Evolutionary conservation across 2,329 filamentous ascomycete genomes (phyloP).

Genomic region (Paracoccidioides brasiliensis): DNA sequence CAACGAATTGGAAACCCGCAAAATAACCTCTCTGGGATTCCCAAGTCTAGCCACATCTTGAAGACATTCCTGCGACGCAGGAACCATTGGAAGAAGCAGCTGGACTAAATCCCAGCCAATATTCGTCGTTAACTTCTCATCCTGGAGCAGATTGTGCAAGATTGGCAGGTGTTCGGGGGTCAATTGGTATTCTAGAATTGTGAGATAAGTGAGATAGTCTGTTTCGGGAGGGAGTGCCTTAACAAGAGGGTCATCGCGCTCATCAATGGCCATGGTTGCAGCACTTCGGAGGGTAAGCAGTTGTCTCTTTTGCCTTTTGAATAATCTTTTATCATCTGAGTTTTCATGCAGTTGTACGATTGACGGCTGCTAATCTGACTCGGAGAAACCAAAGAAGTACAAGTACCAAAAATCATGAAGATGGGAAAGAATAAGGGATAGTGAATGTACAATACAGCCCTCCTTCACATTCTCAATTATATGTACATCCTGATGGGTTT

Average conservation of each 20-base stretch:
- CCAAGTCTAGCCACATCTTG: conserved; percentile 49
- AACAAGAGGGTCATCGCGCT: conserved; percentile 36
- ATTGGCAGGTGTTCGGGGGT: conserved; percentile 44
- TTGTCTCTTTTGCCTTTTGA: background rate
- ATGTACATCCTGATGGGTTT: too few species aligned
- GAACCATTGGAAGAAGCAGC: conserved; percentile 46
- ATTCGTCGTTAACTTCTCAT: conserved; percentile 46
- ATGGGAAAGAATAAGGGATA: too few species aligned
- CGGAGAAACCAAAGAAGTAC: too few species aligned
- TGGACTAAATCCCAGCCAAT: conserved; percentile 56
- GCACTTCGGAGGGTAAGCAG: background rate
- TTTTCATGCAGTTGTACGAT: too few species aligned
- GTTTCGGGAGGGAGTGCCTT: conserved; percentile 47
- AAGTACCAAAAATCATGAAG: too few species aligned
- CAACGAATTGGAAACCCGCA: conserved; percentile 50
- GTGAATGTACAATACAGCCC: too few species aligned
- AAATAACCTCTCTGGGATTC: conserved; percentile 51
- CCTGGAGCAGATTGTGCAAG: conserved; percentile 47
- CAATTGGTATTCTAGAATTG: conserved; percentile 51
- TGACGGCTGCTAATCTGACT: too few species aligned
- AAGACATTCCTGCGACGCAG: conserved; percentile 45
- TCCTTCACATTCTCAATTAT: too few species aligned
- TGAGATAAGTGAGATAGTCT: conserved; percentile 54
- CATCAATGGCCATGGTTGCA: background rate
- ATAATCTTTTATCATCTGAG: too few species aligned